Evolutionary conservation across 1,139 yeast species (phyloP).

Genomic region (Hanseniaspora sp.): DNA sequence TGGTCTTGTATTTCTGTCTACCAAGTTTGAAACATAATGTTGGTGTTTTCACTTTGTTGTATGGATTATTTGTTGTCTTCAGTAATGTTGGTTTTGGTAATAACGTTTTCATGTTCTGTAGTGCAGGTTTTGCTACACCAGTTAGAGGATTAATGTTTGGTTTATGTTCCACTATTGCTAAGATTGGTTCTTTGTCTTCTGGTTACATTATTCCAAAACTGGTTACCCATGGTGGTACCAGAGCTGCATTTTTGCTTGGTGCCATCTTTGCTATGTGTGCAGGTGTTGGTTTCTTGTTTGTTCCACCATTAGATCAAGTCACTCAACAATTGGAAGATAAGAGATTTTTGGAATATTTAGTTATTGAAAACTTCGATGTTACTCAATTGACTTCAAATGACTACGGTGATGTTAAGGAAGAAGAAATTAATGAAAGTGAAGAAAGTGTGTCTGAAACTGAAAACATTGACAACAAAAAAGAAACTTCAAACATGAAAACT

Average conservation of each 20-base stretch:
- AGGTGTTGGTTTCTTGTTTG: conserved; percentile 58
- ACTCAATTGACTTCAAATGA: not conserved
- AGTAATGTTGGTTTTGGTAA: conserved; percentile 96
- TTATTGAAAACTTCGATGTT: conserved; percentile 47
- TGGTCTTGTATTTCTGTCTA: conserved; percentile 68
- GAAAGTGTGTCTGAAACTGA: not conserved
- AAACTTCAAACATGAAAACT: not conserved
- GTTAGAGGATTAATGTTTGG: conserved; percentile 79
- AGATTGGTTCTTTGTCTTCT: conserved; percentile 85
- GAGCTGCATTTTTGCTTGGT: conserved; percentile 39
- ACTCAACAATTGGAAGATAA: conserved; percentile 69
- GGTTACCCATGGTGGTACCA: conserved; percentile 31
- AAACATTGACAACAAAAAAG: not conserved
- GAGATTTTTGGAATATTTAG: conserved; percentile 54
- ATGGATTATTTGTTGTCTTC: conserved; percentile 71
- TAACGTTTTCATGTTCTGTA: conserved; percentile 75
- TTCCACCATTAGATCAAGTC: conserved; percentile 64
- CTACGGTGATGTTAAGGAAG: not conserved
- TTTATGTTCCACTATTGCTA: conserved; percentile 81
- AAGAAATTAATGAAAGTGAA: not conserved
- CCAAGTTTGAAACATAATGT: conserved; percentile 45
- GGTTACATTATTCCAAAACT: conserved; percentile 75
- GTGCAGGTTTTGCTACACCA: conserved; percentile 25
- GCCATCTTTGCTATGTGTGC: conserved; percentile 32
- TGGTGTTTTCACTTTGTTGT: conserved; percentile 71